Evolutionary conservation across 306 rosid species (phyloP), one percentile per base, ranked within the genome.

Genomic region (Begonia loranthoides): DNA sequence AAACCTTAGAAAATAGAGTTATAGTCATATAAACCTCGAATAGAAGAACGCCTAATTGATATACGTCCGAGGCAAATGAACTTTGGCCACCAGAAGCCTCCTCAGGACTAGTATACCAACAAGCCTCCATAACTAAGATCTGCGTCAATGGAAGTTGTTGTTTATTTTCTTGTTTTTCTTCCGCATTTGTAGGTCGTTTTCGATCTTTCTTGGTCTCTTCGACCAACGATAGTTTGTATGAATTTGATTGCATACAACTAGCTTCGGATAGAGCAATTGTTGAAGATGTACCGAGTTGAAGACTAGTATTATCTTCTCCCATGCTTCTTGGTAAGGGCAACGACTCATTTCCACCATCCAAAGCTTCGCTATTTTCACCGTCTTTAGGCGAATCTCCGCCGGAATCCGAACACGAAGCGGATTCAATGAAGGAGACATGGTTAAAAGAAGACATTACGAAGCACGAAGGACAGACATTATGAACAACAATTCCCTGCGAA

Each of bases 381-480:
- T 81, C 79, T 60, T 76, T 89, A 17, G 70, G 78, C 56, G 88
- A 73, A 70, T 86, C 95, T 1, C 95, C 77, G 40, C 95, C 76
- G 13, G 92, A 79, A 72, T 85, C 94, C 2, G 99, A 86, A 66
- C 92, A 82, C 53, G 99, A 86, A 10, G 87, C 99, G 0, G 99
- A 90, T 73, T 90, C 96, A 48, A 90, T 90, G 72, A 90, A 90
- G 16, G 94, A 80, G 59, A 86, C 78, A 63, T 61, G 96, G 74
- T 90, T 90, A 74, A 90, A 82, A 58, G 95, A 82, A 4, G 99
- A 90, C 94, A 86, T 83, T 45, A 86, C 82, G 70, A 86, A 90
- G 80, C 99, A 86, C 1, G 99, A 90, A 55, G 99, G 99, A 70
- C 88, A 70, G 47, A 90, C 99, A 65, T 90, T 90, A 51, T 90